Evolutionary conservation across 1,284 basidiomycete species (phyloP), one percentile per base, ranked within the genome.

Genomic region (Trichosporon sp.): DNA sequence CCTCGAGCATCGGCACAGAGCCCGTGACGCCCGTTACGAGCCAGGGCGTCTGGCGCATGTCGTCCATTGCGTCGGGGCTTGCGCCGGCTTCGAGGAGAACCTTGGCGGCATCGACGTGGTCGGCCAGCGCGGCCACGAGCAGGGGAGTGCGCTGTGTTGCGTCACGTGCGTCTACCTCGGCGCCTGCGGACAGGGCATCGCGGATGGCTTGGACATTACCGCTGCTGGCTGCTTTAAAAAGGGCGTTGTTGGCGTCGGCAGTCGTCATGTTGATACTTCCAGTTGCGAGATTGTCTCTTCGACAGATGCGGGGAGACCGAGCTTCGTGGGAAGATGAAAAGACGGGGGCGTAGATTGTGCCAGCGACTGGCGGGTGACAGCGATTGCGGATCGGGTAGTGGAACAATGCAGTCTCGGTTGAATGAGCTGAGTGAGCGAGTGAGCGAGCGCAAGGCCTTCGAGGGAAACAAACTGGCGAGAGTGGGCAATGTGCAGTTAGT

Each of bases 1-100:
- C 23, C 60, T 57, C 56, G 21, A 54, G 60, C 60, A 65, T 65
- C 2, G 31, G 36, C 23, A 65, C 64, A 3, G 36, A 46, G 7
- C 64, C 64, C 23, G 64, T 65, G 8, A 65, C 64, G 31, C 64
- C 64, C 16, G 64, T 65, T 8, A 65, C 64, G 49, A 65, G 64
- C 64, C 64, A 65, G 1, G 62, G 44, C 0, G 58, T 11, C 34
- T 63, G 62, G 27, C 33, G 49, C 27, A 21, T 25, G n/a, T 32
- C 29, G 57, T 61, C 64, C 13, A 40, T 10, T 11, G 64, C 37
- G 36, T 65, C 40, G 2, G 64, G 57, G 44, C 49, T 46, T 1
- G 61, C 64, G 19, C 64, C 64, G 5, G 52, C 52, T 8, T 40
- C 37, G 11, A 65, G 27, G 10, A 65, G 40, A 3, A 32, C 40